phyloP scores from a whole-genome alignment of 192 early-diverging fungal genomes.

The Piromyces finnis region DNA sequence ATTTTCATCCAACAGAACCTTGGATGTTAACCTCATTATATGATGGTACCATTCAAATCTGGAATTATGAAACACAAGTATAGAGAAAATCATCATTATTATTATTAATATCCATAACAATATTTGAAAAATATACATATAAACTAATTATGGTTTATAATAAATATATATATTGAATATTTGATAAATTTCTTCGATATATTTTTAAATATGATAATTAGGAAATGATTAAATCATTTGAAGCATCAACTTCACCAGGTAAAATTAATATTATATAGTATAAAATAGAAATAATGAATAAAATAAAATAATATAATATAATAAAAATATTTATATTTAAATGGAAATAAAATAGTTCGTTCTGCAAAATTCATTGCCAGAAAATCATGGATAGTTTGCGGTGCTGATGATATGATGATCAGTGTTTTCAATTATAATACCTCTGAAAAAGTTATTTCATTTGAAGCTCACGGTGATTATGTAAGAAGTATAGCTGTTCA shows the following conservation, averaged over 20 bases:
- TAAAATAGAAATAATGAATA: too few relatives aligned
- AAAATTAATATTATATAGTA: too few relatives aligned
- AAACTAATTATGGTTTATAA: too few relatives aligned
- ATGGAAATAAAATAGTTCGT: slow-evolving; percentile 41
- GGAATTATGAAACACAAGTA: slow-evolving; percentile 92
- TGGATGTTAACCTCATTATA: slow-evolving; percentile 96
- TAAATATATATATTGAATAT: too few relatives aligned
- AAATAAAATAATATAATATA: too few relatives aligned
- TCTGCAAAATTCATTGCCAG: slow-evolving; percentile 95
- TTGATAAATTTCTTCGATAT: too few relatives aligned
- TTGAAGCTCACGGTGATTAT: slow-evolving; percentile 94
- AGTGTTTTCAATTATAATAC: slow-evolving; percentile 99
- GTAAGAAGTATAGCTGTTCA: slow-evolving; percentile 93
- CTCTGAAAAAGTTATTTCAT: slow-evolving; percentile 89
- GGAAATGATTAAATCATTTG: neutral
- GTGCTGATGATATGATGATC: slow-evolving; percentile 92
- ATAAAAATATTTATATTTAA: neutral
- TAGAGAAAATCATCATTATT: neutral
- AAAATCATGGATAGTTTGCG: slow-evolving; percentile 91
- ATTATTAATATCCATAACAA: too few relatives aligned
- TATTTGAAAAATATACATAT: too few relatives aligned
- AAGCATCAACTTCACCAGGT: neutral
- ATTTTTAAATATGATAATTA: neutral
- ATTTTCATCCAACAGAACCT: slow-evolving; percentile 97
- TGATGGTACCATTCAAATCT: slow-evolving; percentile 85